Evolutionary conservation across 2,329 filamentous ascomycete genomes (phyloP).

Genomic region (Cadophora luteo-olivacea): DNA sequence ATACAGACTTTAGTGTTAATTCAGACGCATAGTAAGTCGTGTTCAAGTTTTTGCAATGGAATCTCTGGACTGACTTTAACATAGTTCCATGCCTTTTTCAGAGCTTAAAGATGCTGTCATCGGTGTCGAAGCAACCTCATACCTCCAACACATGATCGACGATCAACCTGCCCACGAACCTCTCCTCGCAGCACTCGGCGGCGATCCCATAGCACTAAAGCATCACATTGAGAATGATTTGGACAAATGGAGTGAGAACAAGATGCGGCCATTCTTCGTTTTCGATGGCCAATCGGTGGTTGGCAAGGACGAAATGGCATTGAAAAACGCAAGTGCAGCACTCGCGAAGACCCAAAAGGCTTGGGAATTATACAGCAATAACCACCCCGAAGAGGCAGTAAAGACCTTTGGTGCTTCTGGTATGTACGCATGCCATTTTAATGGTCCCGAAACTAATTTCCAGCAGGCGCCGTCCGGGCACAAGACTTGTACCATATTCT

Average conservation of each 20-base stretch:
- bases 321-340: constrained; percentile 69
- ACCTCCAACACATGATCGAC: constrained; percentile 80
- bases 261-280: constrained; percentile 83
- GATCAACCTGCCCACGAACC: constrained; percentile 78
- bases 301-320: constrained; percentile 73
- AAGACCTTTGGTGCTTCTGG: constrained; percentile 84
- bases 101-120: constrained; percentile 62
- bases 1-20: constrained; percentile 22
- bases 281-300: constrained; percentile 88
- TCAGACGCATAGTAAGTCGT: constrained; percentile 23
- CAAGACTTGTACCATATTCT: constrained; percentile 79
- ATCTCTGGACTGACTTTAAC: background rate
- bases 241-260: constrained; percentile 70
- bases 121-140: constrained; percentile 89
- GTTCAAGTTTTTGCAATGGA: background rate
- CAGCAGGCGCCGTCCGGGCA: constrained; percentile 70
- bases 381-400: constrained; percentile 81
- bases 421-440: constrained; percentile 48
- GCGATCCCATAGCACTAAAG: constrained; percentile 80
- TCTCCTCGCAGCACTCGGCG: constrained; percentile 87
- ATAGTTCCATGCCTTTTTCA: constrained; percentile 23
- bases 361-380: constrained; percentile 86
- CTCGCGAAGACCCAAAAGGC: constrained; percentile 77
- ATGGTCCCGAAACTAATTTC: constrained; percentile 40
- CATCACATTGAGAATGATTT: constrained; percentile 79